Evolutionary conservation across 768 basidiomycete genomes (phyloP), one percentile per base, ranked within the genome.

Genomic region (Ramaria sp.): DNA sequence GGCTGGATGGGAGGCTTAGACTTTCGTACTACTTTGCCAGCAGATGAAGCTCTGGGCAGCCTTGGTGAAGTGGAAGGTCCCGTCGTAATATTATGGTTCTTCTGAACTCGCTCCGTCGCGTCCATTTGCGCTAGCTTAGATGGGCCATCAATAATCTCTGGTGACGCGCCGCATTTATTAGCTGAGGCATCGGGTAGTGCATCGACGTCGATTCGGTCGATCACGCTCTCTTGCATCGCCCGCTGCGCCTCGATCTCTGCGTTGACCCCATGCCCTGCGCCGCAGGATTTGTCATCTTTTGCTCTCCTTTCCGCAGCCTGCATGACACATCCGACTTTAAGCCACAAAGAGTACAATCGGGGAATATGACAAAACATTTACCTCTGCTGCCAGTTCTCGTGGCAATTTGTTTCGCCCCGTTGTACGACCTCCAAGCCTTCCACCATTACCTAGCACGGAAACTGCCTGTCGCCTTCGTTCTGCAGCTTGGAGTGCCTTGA

Each of bases 251-350:
- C 88, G 2, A 67, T 72, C 60, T 80, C 68, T 1, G 81, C 83
- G 13, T 72, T 49, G 10, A 71, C 69, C 1, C 83, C 85, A 54
- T 56, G 54, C 7, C 30, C 31, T 10, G 78, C 82, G 1, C 76
- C 87, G 61, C 94, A 97, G 0, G 78, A 68, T 64, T 83, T 83
- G 63, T 87, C 85, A 63, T 96, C 92, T 11, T 72, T 70, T 12
- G 75, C 72, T 60, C 94, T 74, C 55, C 86, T 77, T 64, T 94
- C 91, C 0, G 94, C 94, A 50, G 94, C 94, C 92, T 96, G 63
- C 12, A 53, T 51, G 30, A 39, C 27, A 17, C 33, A 48, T 34
- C n/a, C 42, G 4, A 43, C 20, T 9, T 43, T 43, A 9, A n/a
- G 20, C 39, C n/a, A 9, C n/a, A 9, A 19, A 17, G 20, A 43